Conservation (phyloP, 2,329 filamentous ascomycete species). For the Pseudocercospora crystallina region DNA sequence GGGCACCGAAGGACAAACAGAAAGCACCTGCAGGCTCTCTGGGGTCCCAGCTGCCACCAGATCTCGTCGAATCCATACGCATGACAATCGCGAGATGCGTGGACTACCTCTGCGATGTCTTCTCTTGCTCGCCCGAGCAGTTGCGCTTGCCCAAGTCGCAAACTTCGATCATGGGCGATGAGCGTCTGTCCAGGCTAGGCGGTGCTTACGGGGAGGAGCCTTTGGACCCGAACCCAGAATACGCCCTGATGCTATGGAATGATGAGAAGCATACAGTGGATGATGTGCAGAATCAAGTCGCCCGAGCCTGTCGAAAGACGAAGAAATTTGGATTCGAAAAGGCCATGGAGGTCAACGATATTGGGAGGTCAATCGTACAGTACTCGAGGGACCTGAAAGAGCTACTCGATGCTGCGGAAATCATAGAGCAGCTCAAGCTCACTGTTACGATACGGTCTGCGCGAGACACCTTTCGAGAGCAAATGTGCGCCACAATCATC, state of each 20-base stretch:
- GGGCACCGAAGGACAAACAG: conserved; percentile 53
- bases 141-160: conserved; percentile 80
- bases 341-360: conserved; percentile 84
- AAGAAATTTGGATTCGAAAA: conserved; percentile 67
- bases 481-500: conserved; percentile 97
- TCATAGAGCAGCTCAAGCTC: conserved; percentile 93
- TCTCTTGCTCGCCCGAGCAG: conserved; percentile 96
- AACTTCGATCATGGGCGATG: conserved; percentile 77
- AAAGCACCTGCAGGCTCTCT: conserved; percentile 26
- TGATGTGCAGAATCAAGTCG: conserved; percentile 87
- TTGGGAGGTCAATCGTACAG: conserved; percentile 82
- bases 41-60: conserved; percentile 60
- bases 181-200: conserved; percentile 69
- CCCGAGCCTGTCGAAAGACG: conserved; percentile 77
- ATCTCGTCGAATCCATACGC: conserved; percentile 73
- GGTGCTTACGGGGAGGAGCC: conserved; percentile 66
- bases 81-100: conserved; percentile 83
- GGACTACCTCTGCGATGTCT: conserved; percentile 96
- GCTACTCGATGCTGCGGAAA: conserved; percentile 74
- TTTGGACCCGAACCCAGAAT: conserved; percentile 65
- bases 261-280: conserved; percentile 96
- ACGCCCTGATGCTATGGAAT: conserved; percentile 88
- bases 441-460: conserved; percentile 93
- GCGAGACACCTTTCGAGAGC: conserved; percentile 91
- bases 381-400: conserved; percentile 70